These are phyloP conservation scores for Teratosphaeria epicoccoides DNA, from an alignment of 2,329 filamentous ascomycete genomes.

Conservation along the genomic window DNA sequence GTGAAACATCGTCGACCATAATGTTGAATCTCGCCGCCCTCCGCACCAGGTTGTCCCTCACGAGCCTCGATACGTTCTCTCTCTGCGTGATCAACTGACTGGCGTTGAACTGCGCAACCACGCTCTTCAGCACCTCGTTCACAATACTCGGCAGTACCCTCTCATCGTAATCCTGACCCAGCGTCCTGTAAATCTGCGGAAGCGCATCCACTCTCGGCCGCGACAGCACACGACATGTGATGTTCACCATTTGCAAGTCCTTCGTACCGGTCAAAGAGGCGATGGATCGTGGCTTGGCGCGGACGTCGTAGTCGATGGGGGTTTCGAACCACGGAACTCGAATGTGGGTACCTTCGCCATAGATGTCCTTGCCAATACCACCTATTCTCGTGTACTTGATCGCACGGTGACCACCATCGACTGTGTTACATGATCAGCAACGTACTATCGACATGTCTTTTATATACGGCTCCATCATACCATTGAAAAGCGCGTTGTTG, in stretches of 20 bases:
- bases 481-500: constrained; percentile 60
- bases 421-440: constrained; percentile 26
- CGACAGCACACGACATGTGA: constrained; percentile 97
- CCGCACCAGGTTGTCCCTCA: constrained; percentile 83
- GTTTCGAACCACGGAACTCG: constrained; percentile 96
- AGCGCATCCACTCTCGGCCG: constrained; percentile 77
- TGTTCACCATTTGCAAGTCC: constrained; percentile 99
- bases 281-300: constrained; percentile 92
- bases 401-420: constrained; percentile 95
- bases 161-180: constrained; percentile 95
- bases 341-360: constrained; percentile 90
- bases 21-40: constrained; percentile 96
- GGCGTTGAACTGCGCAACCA: constrained; percentile 97
- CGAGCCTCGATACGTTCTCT: constrained; percentile 86
- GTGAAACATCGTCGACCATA: constrained; percentile 87
- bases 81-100: constrained; percentile 97
- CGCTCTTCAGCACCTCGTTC: constrained; percentile 97
- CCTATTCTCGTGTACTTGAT: constrained; percentile 90
- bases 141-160: constrained; percentile 95
- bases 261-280: constrained; percentile 96
- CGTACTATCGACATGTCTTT: background rate
- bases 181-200: constrained; percentile 92
- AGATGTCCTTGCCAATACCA: constrained; percentile 94
- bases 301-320: constrained; percentile 91
- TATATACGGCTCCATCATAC: constrained; percentile 30